Percentiles rank a stretch among this genome's conserved stretches.
Evolutionary conservation across 345 rosid genomes (phyloP).

Genomic region (Acer yangbiense): DNA sequence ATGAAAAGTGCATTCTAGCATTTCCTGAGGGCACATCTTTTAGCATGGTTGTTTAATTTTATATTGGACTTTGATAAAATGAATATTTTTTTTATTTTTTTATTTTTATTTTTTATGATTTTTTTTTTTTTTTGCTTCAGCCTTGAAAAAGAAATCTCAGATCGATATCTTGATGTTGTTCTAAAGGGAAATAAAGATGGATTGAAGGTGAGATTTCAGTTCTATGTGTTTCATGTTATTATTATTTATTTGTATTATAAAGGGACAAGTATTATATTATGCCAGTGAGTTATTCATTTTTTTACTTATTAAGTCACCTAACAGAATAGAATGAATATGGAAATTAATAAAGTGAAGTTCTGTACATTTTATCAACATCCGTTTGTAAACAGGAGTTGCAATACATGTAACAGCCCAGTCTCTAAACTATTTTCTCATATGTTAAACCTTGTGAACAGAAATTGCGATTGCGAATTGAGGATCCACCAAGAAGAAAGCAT

Average conservation of each 20-base stretch:
- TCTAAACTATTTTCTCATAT: slow-evolving; percentile 1
- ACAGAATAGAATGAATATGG: slow-evolving; percentile 2
- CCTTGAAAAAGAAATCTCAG: slow-evolving; percentile 90
- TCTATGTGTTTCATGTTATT: neutral
- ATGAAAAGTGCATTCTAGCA: neutral
- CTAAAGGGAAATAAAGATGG: slow-evolving; percentile 98
- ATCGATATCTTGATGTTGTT: slow-evolving; percentile 84
- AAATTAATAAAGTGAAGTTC: neutral
- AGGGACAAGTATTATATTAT: neutral
- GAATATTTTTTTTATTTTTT: neutral
- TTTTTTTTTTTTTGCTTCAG: slow-evolving; percentile 42
- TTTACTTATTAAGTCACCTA: neutral
- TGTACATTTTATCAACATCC: neutral
- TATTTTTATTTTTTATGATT: too few relatives aligned
- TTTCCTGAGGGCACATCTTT: slow-evolving; percentile 12
- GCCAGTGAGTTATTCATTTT: neutral
- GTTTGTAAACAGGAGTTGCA: slow-evolving; percentile 12
- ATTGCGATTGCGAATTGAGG: slow-evolving; percentile 82
- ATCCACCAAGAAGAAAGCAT: slow-evolving; percentile 97
- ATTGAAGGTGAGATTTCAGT: slow-evolving; percentile 59
- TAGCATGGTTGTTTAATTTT: slow-evolving; percentile 1
- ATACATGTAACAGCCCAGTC: neutral
- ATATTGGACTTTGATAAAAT: neutral
- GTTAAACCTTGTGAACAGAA: slow-evolving; percentile 50
- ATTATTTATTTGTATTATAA: neutral